Percentiles rank a stretch among this genome's conserved stretches.
Evolutionary conservation across 192 early-diverging fungal genomes (phyloP).

Genomic region (Backusella morwellensis): DNA sequence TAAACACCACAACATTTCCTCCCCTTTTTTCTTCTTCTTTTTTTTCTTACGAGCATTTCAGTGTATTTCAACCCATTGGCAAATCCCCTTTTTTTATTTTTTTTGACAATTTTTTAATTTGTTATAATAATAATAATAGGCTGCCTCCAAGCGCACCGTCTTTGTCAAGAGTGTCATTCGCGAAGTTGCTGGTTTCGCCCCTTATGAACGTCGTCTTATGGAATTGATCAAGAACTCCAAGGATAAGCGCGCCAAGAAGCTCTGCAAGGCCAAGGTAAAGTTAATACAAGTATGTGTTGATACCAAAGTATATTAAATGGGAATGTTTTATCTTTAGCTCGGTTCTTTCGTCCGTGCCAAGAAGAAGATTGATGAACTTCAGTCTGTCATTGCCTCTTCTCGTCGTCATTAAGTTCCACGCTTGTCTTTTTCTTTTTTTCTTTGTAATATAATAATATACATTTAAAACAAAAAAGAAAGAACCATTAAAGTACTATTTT

Average conservation of each 20-base stretch:
- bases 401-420: conserved; percentile 59
- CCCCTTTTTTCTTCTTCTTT: background rate
- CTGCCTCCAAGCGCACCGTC: conserved; percentile 67
- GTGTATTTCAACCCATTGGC: background rate
- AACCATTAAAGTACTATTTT: background rate
- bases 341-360: conserved; percentile 97
- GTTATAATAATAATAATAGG: conserved; percentile 20
- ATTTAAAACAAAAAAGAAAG: background rate
- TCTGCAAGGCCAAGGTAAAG: conserved; percentile 91
- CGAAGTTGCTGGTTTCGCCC: conserved; percentile 96
- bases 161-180: conserved; percentile 95
- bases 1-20: background rate
- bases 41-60: background rate
- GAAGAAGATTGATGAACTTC: conserved; percentile 98
- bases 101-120: background rate
- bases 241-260: conserved; percentile 99
- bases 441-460: background rate
- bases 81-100: background rate
- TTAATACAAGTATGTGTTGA: too few relatives aligned
- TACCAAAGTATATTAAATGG: too few relatives aligned
- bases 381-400: conserved; percentile 87
- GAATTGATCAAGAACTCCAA: conserved; percentile 99
- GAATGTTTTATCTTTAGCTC: conserved; percentile 49
- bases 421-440: background rate
- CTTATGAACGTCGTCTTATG: conserved; percentile 99